Evolutionary conservation across 768 basidiomycete genomes (phyloP).

Genomic region (Mrakia gelida): DNA sequence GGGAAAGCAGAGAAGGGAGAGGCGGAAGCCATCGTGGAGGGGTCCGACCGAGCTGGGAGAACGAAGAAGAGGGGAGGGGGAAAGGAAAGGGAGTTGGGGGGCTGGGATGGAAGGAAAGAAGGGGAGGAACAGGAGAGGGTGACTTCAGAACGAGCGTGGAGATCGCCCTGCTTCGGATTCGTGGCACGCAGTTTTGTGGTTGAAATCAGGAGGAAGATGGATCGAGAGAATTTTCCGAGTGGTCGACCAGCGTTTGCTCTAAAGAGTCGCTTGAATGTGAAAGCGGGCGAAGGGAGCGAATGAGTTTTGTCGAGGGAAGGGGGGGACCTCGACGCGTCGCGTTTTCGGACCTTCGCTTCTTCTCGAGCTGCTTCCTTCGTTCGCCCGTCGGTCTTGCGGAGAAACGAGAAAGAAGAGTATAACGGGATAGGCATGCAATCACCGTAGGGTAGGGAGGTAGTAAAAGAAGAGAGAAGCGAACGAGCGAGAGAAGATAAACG

Average conservation of each 20-base stretch:
- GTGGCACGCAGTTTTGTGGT: too few species aligned
- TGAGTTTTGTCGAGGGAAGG: neutral
- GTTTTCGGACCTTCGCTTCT: neutral
- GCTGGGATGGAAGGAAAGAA: neutral
- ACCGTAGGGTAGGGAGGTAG: too few species aligned
- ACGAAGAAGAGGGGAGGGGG: neutral
- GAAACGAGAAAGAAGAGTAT: too few species aligned
- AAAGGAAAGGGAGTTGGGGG: neutral
- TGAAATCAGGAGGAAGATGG: neutral
- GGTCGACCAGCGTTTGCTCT: too few species aligned
- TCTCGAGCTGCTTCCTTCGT: neutral
- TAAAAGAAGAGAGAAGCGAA: neutral
- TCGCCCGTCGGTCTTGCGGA: too few species aligned
- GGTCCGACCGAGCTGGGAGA: neutral
- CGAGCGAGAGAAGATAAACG: neutral
- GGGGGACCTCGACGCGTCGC: neutral
- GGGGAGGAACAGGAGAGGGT: neutral
- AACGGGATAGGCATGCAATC: neutral
- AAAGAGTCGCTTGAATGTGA: neutral
- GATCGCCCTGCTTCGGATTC: neutral
- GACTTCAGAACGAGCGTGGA: neutral
- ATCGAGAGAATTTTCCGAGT: neutral
- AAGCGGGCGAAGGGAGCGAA: neutral
- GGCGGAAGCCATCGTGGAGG: conserved; percentile 5
- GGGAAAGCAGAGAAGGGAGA: neutral